A percentile compares a stretch with the other conserved stretches of the same genome.
These are phyloP conservation scores for Sphagnum magellanicum DNA, from an alignment of 228 moss, liverwort and hornwort genomes.

Conservation along the genomic window DNA sequence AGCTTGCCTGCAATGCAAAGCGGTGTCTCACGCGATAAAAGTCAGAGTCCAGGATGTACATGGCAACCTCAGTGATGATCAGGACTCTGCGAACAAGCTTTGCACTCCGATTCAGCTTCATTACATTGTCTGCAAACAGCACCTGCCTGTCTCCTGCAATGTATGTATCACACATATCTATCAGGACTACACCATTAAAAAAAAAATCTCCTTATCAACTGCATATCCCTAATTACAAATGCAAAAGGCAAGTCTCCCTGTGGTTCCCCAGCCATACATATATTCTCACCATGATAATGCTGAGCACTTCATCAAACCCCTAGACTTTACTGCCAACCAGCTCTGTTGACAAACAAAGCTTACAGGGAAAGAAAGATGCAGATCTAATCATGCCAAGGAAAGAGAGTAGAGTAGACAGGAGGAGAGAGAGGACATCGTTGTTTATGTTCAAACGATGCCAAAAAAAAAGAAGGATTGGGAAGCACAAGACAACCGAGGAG, in stretches of 20 bases:
- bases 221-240: background rate
- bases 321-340: too few species aligned
- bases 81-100: conserved; percentile 64
- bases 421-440: background rate
- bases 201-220: background rate
- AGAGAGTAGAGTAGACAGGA: background rate
- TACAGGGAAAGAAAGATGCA: too few species aligned
- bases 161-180: background rate
- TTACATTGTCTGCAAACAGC: conserved; percentile 72
- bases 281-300: too few species aligned
- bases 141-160: conserved; percentile 77
- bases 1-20: conserved; percentile 45
- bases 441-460: background rate
- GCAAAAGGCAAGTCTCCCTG: background rate
- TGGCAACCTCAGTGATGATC: conserved; percentile 68
- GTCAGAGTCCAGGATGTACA: conserved; percentile 69
- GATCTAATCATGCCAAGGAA: too few species aligned
- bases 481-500: too few species aligned
- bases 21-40: conserved; percentile 75
- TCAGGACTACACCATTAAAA: background rate
- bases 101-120: conserved; percentile 76
- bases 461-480: background rate
- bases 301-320: too few species aligned
- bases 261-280: background rate
- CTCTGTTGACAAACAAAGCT: too few species aligned